These are phyloP conservation scores for Cytospora paraplurivora DNA, from an alignment of 2,329 filamentous ascomycete genomes.

Conservation along the genomic window DNA sequence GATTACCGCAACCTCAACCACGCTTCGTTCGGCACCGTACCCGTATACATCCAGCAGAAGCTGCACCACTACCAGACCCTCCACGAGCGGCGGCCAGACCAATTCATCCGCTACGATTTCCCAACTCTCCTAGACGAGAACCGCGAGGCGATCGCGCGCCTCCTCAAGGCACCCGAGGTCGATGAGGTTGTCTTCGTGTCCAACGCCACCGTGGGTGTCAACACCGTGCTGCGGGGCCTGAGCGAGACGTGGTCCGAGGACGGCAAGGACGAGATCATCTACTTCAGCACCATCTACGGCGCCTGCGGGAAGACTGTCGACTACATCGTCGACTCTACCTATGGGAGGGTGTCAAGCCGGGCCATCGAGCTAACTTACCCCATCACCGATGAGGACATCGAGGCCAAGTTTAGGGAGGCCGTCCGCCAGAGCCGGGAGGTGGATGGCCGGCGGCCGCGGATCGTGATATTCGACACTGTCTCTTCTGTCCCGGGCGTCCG, in stretches of 20 bases:
- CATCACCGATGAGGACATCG: slow-evolving; percentile 66
- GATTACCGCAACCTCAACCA: slow-evolving; percentile 78
- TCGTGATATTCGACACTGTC: slow-evolving; percentile 80
- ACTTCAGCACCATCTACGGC: slow-evolving; percentile 78
- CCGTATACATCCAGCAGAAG: slow-evolving; percentile 59
- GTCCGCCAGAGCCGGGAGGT: slow-evolving; percentile 52
- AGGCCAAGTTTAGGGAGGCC: slow-evolving; percentile 60
- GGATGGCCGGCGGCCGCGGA: slow-evolving; percentile 62
- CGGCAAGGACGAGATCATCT: slow-evolving; percentile 76
- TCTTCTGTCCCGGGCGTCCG: slow-evolving; percentile 76
- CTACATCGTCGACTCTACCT: slow-evolving; percentile 69
- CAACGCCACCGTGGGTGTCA: slow-evolving; percentile 79
- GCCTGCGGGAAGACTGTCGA: slow-evolving; percentile 74
- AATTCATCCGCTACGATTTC: slow-evolving; percentile 72
- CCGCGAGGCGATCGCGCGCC: slow-evolving; percentile 63
- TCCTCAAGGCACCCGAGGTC: slow-evolving; percentile 63
- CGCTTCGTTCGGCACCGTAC: slow-evolving; percentile 80
- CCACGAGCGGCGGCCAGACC: slow-evolving; percentile 70
- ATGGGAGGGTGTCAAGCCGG: slow-evolving; percentile 44
- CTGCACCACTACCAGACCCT: slow-evolving; percentile 67
- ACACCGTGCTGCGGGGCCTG: slow-evolving; percentile 78
- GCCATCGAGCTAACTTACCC: slow-evolving; percentile 70
- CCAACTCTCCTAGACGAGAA: slow-evolving; percentile 63
- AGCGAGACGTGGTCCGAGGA: slow-evolving; percentile 57
- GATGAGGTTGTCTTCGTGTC: slow-evolving; percentile 74